Evolutionary conservation across 768 basidiomycete genomes (phyloP), one percentile per base, ranked within the genome.

Genomic region (Suillus brevipes): DNA sequence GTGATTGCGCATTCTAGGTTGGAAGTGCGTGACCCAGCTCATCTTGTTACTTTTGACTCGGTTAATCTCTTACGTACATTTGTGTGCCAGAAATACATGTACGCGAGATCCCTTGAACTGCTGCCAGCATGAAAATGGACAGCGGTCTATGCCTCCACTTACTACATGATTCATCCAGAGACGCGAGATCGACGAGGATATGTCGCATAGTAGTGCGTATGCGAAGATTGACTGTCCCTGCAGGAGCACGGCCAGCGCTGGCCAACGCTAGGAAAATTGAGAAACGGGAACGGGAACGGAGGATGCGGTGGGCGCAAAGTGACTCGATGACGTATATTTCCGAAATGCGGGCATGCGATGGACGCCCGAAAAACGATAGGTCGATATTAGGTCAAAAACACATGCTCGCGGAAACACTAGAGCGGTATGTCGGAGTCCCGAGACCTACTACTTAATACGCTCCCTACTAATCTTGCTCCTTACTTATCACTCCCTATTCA

Each of bases 341-440:
- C 31, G 53, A 55, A 20, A 34, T 34, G 31, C 53, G 53, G 53
- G 10, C 53, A n/a, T 55, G 34, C 53, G 20, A 34, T 55, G 53
- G 53, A 13, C 53, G 34, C 20, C 53, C 53, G 53, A 55, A 53
- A 53, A 55, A 55, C 18, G 34, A 36, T 12, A 13, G 20, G 53
- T 34, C 53, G 34, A 55, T 55, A 55, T 34, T 34, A 34, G 53
- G 53, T 34, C 31, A 55, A 55, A 59, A 59, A 59, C 58, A 59
- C 58, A 59, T 59, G 58, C 25, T 40, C 23, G 16, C 71, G 66
- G 67, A 66, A 66, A 62, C 70, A 56, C 50, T 9, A 49, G 57
- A 28, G 40, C 58, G 58, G 25, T 59, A 20, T 28, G 58, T 59
- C 84, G 85, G 85, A 79, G 79, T 70, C 78, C 83, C 81, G 55